Evolutionary conservation across 1,139 yeast genomes (phyloP), one percentile per base, ranked within the genome.

Genomic region (Yamadazyma dendronema): DNA sequence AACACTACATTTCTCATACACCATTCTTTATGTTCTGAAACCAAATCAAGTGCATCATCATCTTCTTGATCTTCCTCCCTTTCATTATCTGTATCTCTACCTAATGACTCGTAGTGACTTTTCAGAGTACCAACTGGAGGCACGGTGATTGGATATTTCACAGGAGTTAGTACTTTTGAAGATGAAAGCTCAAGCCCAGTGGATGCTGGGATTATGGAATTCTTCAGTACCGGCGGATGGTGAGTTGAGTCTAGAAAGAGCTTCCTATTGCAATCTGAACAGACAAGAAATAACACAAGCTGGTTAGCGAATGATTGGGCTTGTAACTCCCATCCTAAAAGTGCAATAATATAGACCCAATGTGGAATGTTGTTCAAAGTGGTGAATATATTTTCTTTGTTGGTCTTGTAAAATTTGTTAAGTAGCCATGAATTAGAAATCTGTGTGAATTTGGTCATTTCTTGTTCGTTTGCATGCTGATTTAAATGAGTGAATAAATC

Each of bases 201-300:
- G 4, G 41, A 35, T 8, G 17, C 4, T 5, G 44, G 47, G 2
- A 42, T 32, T 8, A 28, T 31, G 9, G 31, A 24, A 7, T 40
- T 41, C 16, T 37, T 37, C 3, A 11, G 10, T 5, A 43, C 30
- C 9, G 42, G 41, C 10, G 40, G 37, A 33, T 41, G 41, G 14
- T 34, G 15, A 3, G 41, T 34, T 3, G 53, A 40, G 28, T 56
- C 54, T 28, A 67, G 42, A 38, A 65, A 65, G 4, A 63, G 48
- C 35, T 72, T 49, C 38, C 58, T 57, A 49, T 67, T 66, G 42
- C 75, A 69, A 42, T 59, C 60, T 31, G 54, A 41, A 48, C 74
- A 69, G 9, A 57, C 56, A 31, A 69, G 46, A n/a, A 65, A 48
- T 4, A 66, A 48, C 1, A 66, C 60, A 15, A 58, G 38, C 13